A percentile compares a stretch with the other conserved stretches of the same genome.
Evolutionary conservation across 345 rosid species (phyloP).

Genomic region (Garcia nutans): DNA sequence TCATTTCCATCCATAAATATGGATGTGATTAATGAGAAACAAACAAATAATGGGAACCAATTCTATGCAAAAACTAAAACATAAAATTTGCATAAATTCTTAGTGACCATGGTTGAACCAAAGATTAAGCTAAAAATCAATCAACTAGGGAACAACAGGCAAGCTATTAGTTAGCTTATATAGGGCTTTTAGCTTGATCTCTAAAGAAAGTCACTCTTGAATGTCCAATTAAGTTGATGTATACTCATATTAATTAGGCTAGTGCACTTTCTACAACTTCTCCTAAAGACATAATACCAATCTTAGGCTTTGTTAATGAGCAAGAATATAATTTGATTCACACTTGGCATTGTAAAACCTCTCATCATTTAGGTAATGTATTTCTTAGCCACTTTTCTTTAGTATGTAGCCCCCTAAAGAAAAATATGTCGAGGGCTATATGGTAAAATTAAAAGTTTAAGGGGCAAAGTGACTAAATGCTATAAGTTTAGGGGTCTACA

Average conservation of each 20-base stretch:
- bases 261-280: conserved; percentile 66
- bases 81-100: too few relatives aligned
- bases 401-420: too few relatives aligned
- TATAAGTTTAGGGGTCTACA: too few relatives aligned
- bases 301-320: conserved; percentile 86
- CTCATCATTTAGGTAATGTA: conserved; percentile 60
- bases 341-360: conserved; percentile 79
- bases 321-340: conserved; percentile 64
- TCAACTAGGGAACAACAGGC: too few relatives aligned
- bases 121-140: too few relatives aligned
- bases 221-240: neutral
- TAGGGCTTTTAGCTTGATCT: neutral
- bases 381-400: conserved; percentile 50
- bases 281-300: conserved; percentile 83
- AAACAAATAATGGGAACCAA: neutral
- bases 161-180: too few relatives aligned
- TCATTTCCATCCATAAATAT: neutral
- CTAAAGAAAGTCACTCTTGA: neutral
- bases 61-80: too few relatives aligned
- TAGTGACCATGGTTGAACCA: too few relatives aligned
- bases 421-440: too few relatives aligned
- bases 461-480: too few relatives aligned
- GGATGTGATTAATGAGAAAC: neutral
- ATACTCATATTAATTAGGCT: conserved; percentile 70
- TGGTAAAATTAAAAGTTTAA: too few relatives aligned